A percentile compares a stretch with the other conserved stretches of the same genome.
Conservation (phyloP, 371 early-diverging fungal species). For the Zychaea mexicana region DNA sequence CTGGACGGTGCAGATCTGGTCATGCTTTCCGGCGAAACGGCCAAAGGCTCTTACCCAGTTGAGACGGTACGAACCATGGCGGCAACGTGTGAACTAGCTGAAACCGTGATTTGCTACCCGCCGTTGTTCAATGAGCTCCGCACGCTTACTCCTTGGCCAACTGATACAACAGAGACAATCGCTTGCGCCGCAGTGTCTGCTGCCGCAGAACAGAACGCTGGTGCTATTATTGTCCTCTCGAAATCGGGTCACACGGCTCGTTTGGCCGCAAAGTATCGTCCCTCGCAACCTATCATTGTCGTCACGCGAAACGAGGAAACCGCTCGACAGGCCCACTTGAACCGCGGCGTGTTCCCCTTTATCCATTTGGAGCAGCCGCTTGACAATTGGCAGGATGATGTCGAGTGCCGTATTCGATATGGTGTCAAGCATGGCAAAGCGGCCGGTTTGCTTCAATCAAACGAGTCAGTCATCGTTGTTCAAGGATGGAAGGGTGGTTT, state of each 20-base stretch:
- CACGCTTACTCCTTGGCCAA: constrained; percentile 70
- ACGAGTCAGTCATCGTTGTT: constrained; percentile 68
- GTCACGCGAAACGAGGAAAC: constrained; percentile 80
- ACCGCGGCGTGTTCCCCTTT: constrained; percentile 90
- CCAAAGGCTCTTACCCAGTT: constrained; percentile 82
- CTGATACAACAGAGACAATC: constrained; percentile 87
- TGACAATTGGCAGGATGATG: constrained; percentile 64
- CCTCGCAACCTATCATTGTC: constrained; percentile 86
- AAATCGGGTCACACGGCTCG: constrained; percentile 86
- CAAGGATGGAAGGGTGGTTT: constrained; percentile 79
- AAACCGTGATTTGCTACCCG: constrained; percentile 73
- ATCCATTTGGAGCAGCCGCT: constrained; percentile 57
- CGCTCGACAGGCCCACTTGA: constrained; percentile 84
- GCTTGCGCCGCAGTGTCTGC: constrained; percentile 89
- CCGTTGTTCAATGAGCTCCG: constrained; percentile 81
- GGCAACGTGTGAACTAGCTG: constrained; percentile 69
- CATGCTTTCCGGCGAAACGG: constrained; percentile 98
- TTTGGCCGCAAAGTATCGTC: constrained; percentile 90
- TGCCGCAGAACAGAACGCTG: constrained; percentile 83
- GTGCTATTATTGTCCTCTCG: constrained; percentile 85
- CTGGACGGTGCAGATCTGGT: constrained; percentile 95
- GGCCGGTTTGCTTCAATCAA: constrained; percentile 56
- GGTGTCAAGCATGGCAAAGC: constrained; percentile 62
- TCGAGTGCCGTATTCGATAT: constrained; percentile 66
- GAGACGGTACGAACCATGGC: constrained; percentile 80